Evolutionary conservation across 2,329 filamentous ascomycete genomes (phyloP), one percentile per base, ranked within the genome.

Genomic region (Clarireedia hainanense): DNA sequence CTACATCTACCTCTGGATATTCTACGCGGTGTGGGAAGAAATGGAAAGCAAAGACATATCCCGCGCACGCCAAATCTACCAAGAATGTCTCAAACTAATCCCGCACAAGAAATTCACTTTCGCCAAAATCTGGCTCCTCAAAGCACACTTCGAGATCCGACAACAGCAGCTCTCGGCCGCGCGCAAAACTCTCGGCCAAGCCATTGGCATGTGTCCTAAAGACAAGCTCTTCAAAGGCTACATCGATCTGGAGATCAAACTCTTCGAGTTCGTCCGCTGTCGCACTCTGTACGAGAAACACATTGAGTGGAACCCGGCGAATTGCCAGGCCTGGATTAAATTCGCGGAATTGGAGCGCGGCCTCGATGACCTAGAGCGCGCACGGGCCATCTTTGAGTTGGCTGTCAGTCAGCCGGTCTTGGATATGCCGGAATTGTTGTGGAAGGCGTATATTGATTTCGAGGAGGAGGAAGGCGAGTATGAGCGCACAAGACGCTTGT

Each of bases 381-480:
- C 89, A 15, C 80, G 94, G 45, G 91, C 88, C 47, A 96, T 99
- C 64, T 97, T 91, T 68, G 92, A 97, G 72, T 78, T 97, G 27
- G 92, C 89, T 2, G 86, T 96, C 58, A 78, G 81, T 49, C 91
- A 97, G 70, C 79, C 85, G 1, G 80, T 84, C 34, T 78, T 99
- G 14, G 94, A 99, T 71, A 99, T 99, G 94, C 94, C 94, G 0
- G 94, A 99, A 74, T 77, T 97, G 51, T 77, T 97, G 1, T 99
- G 94, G 94, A 97, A 97, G 74, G 85, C 91, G 1, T 99, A 96
- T 71, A 97, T 99, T 65, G 94, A 99, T 71, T 97, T 97, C 68
- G 94, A 99, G 73, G 92, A 97, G 69, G 90, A 95, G 65, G 90
- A 96, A 71, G 89, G 85, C 66, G 90, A 96, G 71, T 96, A 92